These are phyloP conservation scores for Lachnellula willkommii DNA, from an alignment of 2,329 filamentous ascomycete genomes.

Conservation along the genomic window DNA sequence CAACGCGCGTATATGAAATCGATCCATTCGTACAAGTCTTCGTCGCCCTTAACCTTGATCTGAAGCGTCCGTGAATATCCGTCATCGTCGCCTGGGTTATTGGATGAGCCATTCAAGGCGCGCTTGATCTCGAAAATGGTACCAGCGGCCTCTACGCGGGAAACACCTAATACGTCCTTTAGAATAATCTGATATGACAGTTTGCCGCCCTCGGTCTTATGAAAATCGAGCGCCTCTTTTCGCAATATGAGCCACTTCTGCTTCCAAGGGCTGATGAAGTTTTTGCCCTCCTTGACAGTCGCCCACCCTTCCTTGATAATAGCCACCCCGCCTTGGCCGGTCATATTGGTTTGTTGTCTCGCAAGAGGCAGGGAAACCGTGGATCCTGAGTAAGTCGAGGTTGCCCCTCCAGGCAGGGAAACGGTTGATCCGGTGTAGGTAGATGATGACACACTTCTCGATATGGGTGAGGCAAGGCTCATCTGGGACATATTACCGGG, in stretches of 20 bases:
- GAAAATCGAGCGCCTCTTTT: slow-evolving; percentile 89
- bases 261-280: slow-evolving; percentile 81
- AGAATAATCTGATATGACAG: slow-evolving; percentile 79
- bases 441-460: slow-evolving; percentile 59
- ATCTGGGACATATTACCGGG: slow-evolving; percentile 76
- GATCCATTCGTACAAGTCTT: slow-evolving; percentile 98
- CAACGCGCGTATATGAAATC: slow-evolving; percentile 96
- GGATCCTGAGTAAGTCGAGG: slow-evolving; percentile 64
- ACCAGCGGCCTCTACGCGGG: slow-evolving; percentile 82
- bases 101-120: slow-evolving; percentile 60
- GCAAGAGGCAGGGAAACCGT: slow-evolving; percentile 68
- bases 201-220: slow-evolving; percentile 86
- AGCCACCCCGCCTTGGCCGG: slow-evolving; percentile 62
- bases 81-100: slow-evolving; percentile 67
- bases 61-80: slow-evolving; percentile 77
- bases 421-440: slow-evolving; percentile 69
- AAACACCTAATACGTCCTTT: slow-evolving; percentile 83
- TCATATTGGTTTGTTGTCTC: slow-evolving; percentile 49
- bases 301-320: slow-evolving; percentile 79
- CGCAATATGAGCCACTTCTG: slow-evolving; percentile 87
- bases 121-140: slow-evolving; percentile 93
- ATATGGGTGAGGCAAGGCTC: slow-evolving; percentile 64
- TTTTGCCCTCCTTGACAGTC: slow-evolving; percentile 83
- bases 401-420: slow-evolving; percentile 59
- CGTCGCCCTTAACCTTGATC: slow-evolving; percentile 90